phyloP scores from a whole-genome alignment of 2,329 filamentous ascomycete species.

The Macroventuria anomochaeta region DNA sequence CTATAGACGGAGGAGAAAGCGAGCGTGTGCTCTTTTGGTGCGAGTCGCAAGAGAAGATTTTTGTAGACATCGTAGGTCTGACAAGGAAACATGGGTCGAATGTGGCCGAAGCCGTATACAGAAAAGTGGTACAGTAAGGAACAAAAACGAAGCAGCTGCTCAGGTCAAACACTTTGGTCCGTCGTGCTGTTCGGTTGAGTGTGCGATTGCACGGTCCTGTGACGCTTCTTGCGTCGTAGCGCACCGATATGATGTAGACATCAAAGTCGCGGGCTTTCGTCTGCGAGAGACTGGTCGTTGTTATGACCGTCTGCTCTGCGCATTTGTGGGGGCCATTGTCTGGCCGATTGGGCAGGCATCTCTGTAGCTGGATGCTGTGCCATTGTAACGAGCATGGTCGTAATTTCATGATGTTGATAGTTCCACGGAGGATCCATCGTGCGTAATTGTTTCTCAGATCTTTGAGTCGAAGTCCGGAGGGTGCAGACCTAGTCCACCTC shows the following conservation, averaged over 20 bases:
- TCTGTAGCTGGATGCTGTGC: background rate
- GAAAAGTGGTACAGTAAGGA: background rate
- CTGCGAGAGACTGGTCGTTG: background rate
- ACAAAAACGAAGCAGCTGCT: background rate
- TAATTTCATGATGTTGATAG: background rate
- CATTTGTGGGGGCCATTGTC: background rate
- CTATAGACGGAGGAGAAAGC: constrained; percentile 7
- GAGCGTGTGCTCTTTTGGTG: background rate
- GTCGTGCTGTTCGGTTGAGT: background rate
- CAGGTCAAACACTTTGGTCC: constrained; percentile 17
- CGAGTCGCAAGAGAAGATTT: background rate
- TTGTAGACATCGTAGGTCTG: background rate
- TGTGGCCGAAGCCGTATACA: constrained; percentile 9
- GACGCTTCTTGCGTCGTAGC: background rate
- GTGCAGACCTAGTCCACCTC: constrained; percentile 50
- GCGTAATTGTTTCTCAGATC: constrained; percentile 29
- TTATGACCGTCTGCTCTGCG: background rate
- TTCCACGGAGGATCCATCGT: background rate
- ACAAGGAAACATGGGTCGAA: background rate
- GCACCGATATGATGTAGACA: background rate
- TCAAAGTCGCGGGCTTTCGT: background rate
- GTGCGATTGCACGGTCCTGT: background rate
- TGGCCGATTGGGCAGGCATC: background rate
- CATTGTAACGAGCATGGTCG: background rate
- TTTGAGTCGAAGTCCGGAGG: constrained; percentile 43